Conservation (phyloP, 2,329 filamentous ascomycete genomes). For the Monosporascus sp. region DNA sequence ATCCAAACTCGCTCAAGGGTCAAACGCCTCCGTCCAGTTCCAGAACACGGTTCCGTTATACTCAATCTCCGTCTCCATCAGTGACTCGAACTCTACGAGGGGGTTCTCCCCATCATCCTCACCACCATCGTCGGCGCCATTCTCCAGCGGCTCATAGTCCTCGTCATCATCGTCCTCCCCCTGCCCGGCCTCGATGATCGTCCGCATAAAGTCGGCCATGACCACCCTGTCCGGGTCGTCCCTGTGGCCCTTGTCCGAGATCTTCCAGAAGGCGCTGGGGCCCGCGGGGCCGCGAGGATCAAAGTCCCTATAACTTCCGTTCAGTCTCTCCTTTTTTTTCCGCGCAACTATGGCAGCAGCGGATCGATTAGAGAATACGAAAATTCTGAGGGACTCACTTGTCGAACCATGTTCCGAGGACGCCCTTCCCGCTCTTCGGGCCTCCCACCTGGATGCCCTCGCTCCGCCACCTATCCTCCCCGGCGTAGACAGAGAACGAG, state of each 20-base stretch:
- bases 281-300: constrained; percentile 65
- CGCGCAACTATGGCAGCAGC: not conserved
- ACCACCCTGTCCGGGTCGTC: constrained; percentile 26
- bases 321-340: not conserved
- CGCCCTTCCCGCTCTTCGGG: constrained; percentile 55
- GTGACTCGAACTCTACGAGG: not conserved
- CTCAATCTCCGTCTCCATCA: not conserved
- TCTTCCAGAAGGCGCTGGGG: constrained; percentile 75
- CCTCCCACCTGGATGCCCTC: constrained; percentile 73
- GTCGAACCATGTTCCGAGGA: constrained; percentile 75
- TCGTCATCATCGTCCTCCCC: constrained; percentile 24
- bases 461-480: constrained; percentile 68
- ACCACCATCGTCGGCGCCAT: constrained; percentile 14
- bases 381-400: constrained; percentile 38
- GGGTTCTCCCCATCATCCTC: constrained; percentile 17
- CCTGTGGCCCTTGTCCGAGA: constrained; percentile 41
- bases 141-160: constrained; percentile 17
- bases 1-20: not conserved
- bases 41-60: not conserved
- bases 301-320: constrained; percentile 44
- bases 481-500: constrained; percentile 56
- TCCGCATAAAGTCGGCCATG: constrained; percentile 19
- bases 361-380: no score
- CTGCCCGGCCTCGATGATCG: constrained; percentile 10
- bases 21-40: not conserved